Evolutionary conservation across 139 green algal species (phyloP).

Genomic region (Chlorella sp.): DNA sequence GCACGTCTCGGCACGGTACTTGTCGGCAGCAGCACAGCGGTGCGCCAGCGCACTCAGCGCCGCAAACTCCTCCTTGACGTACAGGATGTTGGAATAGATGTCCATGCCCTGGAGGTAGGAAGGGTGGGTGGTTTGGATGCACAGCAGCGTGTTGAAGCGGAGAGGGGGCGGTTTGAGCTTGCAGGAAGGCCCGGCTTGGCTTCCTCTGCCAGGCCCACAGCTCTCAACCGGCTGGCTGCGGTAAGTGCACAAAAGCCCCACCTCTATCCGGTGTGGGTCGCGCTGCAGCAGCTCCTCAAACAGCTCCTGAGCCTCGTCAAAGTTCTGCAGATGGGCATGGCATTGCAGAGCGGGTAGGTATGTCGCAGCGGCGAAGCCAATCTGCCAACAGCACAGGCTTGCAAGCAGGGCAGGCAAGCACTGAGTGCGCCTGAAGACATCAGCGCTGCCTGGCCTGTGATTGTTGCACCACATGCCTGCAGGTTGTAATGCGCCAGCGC

Average conservation of each 20-base stretch:
- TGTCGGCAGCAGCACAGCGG: slow-evolving; percentile 74
- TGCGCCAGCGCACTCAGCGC: slow-evolving; percentile 89
- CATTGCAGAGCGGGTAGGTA: neutral
- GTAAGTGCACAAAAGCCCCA: too few species aligned
- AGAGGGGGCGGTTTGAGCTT: neutral
- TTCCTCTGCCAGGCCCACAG: too few species aligned
- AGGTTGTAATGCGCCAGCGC: slow-evolving; percentile 93
- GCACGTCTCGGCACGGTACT: slow-evolving; percentile 93
- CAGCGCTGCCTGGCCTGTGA: neutral
- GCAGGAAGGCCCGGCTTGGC: too few species aligned
- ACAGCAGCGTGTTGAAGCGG: neutral
- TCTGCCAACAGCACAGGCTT: neutral
- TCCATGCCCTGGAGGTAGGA: slow-evolving; percentile 83
- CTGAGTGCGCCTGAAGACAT: neutral
- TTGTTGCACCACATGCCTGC: slow-evolving; percentile 22
- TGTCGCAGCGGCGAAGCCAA: neutral
- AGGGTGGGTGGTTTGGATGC: too few species aligned
- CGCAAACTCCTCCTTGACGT: slow-evolving; percentile 83
- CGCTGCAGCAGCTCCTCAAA: slow-evolving; percentile 85
- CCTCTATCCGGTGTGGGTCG: slow-evolving; percentile 88
- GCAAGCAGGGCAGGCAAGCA: neutral
- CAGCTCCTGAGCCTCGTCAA: slow-evolving; percentile 85
- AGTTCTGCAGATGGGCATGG: slow-evolving; percentile 66
- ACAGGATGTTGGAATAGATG: slow-evolving; percentile 97
- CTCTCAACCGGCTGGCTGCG: too few species aligned